Evolutionary conservation across 78 protist genomes (phyloP), one percentile per base, ranked within the genome.

Genomic region (Dictyostelium citrinum): DNA sequence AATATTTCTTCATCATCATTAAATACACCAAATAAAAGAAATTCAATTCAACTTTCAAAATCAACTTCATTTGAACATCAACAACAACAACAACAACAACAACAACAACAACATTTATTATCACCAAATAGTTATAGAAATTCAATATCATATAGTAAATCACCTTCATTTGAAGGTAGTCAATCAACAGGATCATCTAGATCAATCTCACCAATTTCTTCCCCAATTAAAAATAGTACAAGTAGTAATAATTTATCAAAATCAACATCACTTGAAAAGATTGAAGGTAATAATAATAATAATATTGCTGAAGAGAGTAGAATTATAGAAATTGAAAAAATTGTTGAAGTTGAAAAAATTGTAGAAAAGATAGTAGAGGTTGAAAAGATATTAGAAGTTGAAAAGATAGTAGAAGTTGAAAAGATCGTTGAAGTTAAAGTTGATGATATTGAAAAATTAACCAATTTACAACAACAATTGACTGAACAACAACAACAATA

Each of bases 41-140:
- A 43, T 75, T 75, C 81, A 75, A 75, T 75, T 41, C 81, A 75
- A 43, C 14, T 75, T 1, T 31, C 58, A 22, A 75, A 75, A 70
- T 70, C 77, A 33, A 31, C 77, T 2, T 75, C 81, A 75, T 75
- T 75, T 75, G 58, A 41, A 20, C 2, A 29, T 14, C 37, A 33
- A 70, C 77, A 31, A 70, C 41, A 35, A 31, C 77, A 70, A 70
- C 0, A 11, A 10, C 74, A 67, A 68, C 43, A 68, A 68, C 70
- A 61, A 14, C 75, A 67, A 67, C 74, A 68, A 68, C 64, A 55
- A 55, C 1, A 64, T 27, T 27, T 24, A 64, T 24, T 11, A 64
- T 27, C 72, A 27, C 72, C 72, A 64, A 64, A 64, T 64, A 64
- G 72, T 11, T 27, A 64, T 64, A 64, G 72, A 64, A 64, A 64